phyloP scores from a whole-genome alignment of 345 rosid species.

The Rhodomyrtus tomentosa region DNA sequence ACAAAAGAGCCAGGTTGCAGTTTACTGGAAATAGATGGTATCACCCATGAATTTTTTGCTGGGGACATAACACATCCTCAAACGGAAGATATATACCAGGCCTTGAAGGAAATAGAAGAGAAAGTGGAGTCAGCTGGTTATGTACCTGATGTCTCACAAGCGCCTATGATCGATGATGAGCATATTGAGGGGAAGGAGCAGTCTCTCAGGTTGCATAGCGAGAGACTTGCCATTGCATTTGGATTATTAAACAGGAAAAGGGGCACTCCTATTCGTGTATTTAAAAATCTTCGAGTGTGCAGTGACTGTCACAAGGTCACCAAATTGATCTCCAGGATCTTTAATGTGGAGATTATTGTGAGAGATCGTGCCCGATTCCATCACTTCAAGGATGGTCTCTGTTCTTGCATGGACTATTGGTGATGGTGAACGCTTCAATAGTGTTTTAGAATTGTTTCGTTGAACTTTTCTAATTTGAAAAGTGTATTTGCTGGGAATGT shows the following conservation, averaged over 20 bases:
- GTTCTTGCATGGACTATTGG: conserved; percentile 80
- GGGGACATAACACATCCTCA: conserved; percentile 75
- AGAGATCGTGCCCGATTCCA: conserved; percentile 72
- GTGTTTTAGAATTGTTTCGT: neutral
- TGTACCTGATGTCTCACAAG: conserved; percentile 42
- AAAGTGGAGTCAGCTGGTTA: conserved; percentile 33
- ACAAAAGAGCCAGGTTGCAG: conserved; percentile 84
- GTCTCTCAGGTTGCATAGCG: conserved; percentile 58
- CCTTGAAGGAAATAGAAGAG: conserved; percentile 44
- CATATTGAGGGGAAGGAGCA: conserved; percentile 24
- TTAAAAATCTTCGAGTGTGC: conserved; percentile 76
- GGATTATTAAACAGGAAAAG: conserved; percentile 54
- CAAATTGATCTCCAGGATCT: conserved; percentile 49
- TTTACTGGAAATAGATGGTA: conserved; percentile 58
- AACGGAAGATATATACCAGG: conserved; percentile 41
- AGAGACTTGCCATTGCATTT: conserved; percentile 73
- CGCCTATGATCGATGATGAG: conserved; percentile 40
- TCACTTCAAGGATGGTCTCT: conserved; percentile 60
- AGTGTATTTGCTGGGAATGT: neutral
- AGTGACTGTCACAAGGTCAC: conserved; percentile 65
- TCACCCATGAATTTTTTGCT: conserved; percentile 64
- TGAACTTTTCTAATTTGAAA: neutral
- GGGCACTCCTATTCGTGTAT: conserved; percentile 49
- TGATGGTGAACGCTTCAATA: conserved; percentile 3
- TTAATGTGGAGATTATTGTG: conserved; percentile 53